These are phyloP conservation scores for Bacterosira constricta DNA, from an alignment of 108 stramenopile species.

Conservation along the genomic window DNA sequence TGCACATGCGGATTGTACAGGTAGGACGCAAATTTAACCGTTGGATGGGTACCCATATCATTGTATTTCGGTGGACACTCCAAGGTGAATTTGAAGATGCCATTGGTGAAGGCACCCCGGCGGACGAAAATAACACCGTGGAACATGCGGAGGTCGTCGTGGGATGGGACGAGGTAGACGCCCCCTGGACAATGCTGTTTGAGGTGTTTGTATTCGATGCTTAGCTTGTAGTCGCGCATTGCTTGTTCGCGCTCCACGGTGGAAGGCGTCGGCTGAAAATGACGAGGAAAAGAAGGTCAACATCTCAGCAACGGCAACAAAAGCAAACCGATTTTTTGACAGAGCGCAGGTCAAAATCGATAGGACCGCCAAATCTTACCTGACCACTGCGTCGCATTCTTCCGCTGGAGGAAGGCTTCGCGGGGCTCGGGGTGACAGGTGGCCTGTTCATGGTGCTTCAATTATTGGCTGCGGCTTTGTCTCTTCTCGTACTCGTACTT, in stretches of 20 bases:
- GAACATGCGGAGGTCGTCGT: slow-evolving; percentile 78
- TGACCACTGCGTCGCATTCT: slow-evolving; percentile 3
- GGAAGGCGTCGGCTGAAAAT: slow-evolving; percentile 27
- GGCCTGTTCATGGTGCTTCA: slow-evolving; percentile 21
- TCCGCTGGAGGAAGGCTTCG: slow-evolving; percentile 25
- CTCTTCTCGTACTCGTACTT: no score
- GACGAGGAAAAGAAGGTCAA: not conserved
- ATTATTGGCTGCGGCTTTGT: no score
- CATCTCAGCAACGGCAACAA: no score
- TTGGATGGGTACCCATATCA: slow-evolving; percentile 82
- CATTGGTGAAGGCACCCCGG: slow-evolving; percentile 87
- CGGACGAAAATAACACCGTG: slow-evolving; percentile 95
- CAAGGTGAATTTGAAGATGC: slow-evolving; percentile 94
- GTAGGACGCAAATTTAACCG: slow-evolving; percentile 75
- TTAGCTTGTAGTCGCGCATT: slow-evolving; percentile 92
- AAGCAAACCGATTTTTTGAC: no score
- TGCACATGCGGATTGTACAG: slow-evolving; percentile 93
- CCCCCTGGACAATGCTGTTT: slow-evolving; percentile 92
- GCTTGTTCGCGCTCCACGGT: slow-evolving; percentile 84
- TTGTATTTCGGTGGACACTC: slow-evolving; percentile 88
- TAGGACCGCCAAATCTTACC: not conserved
- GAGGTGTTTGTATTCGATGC: slow-evolving; percentile 95
- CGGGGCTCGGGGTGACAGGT: slow-evolving; percentile 48
- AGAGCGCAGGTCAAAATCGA: no score
- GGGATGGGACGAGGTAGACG: slow-evolving; percentile 88